These are phyloP conservation scores for Sclerotinia nivalis DNA, from an alignment of 2,329 filamentous ascomycete species.

Conservation along the genomic window DNA sequence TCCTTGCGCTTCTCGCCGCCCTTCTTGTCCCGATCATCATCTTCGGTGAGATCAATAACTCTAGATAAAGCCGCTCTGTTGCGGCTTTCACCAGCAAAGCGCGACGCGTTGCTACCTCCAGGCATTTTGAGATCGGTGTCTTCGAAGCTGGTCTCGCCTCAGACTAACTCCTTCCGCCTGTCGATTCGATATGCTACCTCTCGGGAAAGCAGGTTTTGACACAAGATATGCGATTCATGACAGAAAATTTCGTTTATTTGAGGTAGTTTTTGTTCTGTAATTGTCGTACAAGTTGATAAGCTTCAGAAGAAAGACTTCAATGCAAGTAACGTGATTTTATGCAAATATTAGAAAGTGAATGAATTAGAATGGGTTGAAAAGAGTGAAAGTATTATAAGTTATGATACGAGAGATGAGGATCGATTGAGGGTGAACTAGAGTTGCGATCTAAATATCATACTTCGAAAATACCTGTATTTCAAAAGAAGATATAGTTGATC, in stretches of 20 bases:
- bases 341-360: not conserved
- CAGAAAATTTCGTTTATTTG: not conserved
- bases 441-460: not conserved
- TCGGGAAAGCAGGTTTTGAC: not conserved
- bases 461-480: not conserved
- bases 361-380: not conserved
- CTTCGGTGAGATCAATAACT: constrained; percentile 1
- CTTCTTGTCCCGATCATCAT: not conserved
- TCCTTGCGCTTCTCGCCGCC: not conserved
- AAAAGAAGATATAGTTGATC: not conserved
- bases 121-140: not conserved
- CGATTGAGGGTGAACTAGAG: not conserved
- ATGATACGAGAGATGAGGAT: not conserved
- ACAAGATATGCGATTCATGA: not conserved
- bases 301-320: not conserved
- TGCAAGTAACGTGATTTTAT: constrained; percentile 3
- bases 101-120: not conserved
- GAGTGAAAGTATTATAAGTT: not conserved
- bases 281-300: not conserved
- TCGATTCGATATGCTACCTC: not conserved
- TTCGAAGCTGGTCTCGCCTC: not conserved
- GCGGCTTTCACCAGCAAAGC: not conserved
- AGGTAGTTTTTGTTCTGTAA: not conserved
- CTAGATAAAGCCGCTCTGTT: not conserved
- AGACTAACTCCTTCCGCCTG: not conserved